phyloP scores from a whole-genome alignment of 352 stramenopile genomes.

The Phytophthora pini region DNA sequence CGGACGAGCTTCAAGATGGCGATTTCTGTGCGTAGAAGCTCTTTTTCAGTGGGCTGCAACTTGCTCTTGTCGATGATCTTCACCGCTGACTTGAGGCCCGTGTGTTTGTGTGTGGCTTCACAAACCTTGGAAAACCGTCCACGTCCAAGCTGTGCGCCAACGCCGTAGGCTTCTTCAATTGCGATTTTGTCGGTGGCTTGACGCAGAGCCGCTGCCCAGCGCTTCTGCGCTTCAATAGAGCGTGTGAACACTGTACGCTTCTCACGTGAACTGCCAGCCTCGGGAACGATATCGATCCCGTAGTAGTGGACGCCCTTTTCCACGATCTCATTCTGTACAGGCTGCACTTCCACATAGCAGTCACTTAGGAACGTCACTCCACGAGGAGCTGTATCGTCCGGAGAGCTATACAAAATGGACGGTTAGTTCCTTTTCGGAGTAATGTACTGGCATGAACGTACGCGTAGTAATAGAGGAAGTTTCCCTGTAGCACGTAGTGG shows the following conservation, averaged over 20 bases:
- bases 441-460: constrained; percentile 34
- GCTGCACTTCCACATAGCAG: constrained; percentile 77
- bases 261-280: constrained; percentile 68
- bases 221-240: constrained; percentile 73
- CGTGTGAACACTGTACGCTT: constrained; percentile 87
- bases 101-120: constrained; percentile 71
- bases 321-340: constrained; percentile 55
- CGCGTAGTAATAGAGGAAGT: constrained; percentile 91
- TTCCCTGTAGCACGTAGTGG: constrained; percentile 87
- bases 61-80: constrained; percentile 95
- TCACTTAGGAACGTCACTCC: constrained; percentile 83
- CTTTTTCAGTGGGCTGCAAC: constrained; percentile 86
- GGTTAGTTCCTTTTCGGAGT: neutral
- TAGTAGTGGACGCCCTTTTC: constrained; percentile 88
- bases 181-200: constrained; percentile 87
- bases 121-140: constrained; percentile 92
- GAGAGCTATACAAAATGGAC: constrained; percentile 39
- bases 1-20: constrained; percentile 94
- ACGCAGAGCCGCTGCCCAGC: constrained; percentile 82
- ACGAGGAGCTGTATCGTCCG: constrained; percentile 74
- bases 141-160: constrained; percentile 87
- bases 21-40: constrained; percentile 93
- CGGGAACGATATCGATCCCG: constrained; percentile 87
- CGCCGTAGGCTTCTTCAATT: constrained; percentile 92
- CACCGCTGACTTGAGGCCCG: constrained; percentile 79